These are phyloP conservation scores for Penstemon eatonii DNA, from an alignment of 257 asterid species.

Conservation along the genomic window DNA sequence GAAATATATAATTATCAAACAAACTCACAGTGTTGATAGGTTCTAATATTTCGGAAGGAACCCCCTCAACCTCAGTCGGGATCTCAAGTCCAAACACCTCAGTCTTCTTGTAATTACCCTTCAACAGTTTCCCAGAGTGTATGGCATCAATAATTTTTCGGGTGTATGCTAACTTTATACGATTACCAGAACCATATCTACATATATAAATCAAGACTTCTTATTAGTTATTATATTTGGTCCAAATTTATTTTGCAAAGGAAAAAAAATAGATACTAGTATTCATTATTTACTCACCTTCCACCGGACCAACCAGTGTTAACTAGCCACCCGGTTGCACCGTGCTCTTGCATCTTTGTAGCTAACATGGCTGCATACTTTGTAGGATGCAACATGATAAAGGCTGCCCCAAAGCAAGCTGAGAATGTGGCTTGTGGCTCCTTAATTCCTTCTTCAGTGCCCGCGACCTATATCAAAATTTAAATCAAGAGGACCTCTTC, in stretches of 20 bases:
- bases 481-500: neutral
- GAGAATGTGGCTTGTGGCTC: slow-evolving; percentile 98
- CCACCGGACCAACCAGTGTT: slow-evolving; percentile 99
- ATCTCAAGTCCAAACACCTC: slow-evolving; percentile 90
- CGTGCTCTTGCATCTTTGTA: slow-evolving; percentile 80
- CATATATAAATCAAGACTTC: neutral
- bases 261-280: too few relatives aligned
- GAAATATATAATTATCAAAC: neutral
- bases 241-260: too few relatives aligned
- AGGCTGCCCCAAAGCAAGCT: slow-evolving; percentile 99
- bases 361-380: slow-evolving; percentile 97
- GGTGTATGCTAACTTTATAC: slow-evolving; percentile 86
- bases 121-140: slow-evolving; percentile 79
- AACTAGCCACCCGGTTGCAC: slow-evolving; percentile 99
- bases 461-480: slow-evolving; percentile 72
- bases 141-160: slow-evolving; percentile 93
- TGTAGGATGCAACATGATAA: slow-evolving; percentile 93
- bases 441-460: slow-evolving; percentile 96
- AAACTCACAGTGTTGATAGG: slow-evolving; percentile 83
- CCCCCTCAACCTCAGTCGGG: slow-evolving; percentile 79
- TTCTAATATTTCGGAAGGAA: slow-evolving; percentile 84
- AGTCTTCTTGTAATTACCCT: slow-evolving; percentile 61
- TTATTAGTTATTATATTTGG: too few relatives aligned
- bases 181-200: slow-evolving; percentile 86
- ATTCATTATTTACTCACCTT: slow-evolving; percentile 43